Conservation (phyloP, 2,329 filamentous ascomycete species). For the Penicillium brevicompactum region DNA sequence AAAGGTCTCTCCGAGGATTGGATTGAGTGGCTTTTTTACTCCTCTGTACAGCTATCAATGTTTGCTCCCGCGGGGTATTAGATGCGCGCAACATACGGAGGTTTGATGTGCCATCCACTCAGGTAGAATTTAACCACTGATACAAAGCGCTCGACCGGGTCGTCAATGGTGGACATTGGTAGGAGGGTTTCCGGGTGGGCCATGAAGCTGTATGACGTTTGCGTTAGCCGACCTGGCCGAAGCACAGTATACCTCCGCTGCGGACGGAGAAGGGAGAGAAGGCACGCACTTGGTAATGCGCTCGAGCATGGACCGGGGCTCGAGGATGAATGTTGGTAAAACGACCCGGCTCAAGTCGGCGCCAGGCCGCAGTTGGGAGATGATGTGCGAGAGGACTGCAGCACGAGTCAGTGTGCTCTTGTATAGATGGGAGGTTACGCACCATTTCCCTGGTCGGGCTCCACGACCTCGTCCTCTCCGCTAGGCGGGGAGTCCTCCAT, state of each 20-base stretch:
- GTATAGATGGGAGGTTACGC: not conserved
- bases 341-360: slow-evolving; percentile 94
- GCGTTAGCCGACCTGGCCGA: not conserved
- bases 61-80: not conserved
- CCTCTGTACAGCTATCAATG: slow-evolving; percentile 59
- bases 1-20: slow-evolving; percentile 91
- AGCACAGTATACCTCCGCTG: not conserved
- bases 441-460: slow-evolving; percentile 94
- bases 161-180: slow-evolving; percentile 81
- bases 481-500: slow-evolving; percentile 55
- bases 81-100: slow-evolving; percentile 66
- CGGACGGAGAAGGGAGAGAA: not conserved
- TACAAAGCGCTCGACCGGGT: slow-evolving; percentile 86
- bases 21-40: slow-evolving; percentile 97
- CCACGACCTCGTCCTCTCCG: slow-evolving; percentile 78
- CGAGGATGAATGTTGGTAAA: slow-evolving; percentile 94
- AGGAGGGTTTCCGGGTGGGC: slow-evolving; percentile 95
- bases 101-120: slow-evolving; percentile 98
- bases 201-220: slow-evolving; percentile 75
- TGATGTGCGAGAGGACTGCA: slow-evolving; percentile 91
- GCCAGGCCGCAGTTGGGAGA: slow-evolving; percentile 92
- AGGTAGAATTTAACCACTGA: slow-evolving; percentile 98
- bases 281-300: slow-evolving; percentile 88
- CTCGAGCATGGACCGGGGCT: slow-evolving; percentile 96
- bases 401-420: slow-evolving; percentile 3